Percentiles rank a stretch among this genome's conserved stretches.
phyloP scores from a whole-genome alignment of 345 rosid species.

The Ailanthus altissimus region DNA sequence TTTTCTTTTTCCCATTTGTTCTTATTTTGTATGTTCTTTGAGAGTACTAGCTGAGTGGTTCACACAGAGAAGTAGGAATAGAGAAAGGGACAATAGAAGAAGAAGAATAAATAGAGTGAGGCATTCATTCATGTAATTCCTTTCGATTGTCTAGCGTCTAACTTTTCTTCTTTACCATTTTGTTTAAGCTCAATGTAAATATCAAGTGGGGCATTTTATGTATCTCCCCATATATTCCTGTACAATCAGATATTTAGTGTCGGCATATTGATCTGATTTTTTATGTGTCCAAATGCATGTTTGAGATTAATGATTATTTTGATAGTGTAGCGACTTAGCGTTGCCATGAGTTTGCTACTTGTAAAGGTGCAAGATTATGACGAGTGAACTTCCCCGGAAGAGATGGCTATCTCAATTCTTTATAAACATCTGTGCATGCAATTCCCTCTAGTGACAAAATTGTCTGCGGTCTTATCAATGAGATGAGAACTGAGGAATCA shows the following conservation, averaged over 20 bases:
- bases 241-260: neutral
- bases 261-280: neutral
- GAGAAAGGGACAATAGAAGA: constrained; percentile 14
- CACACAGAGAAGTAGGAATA: constrained; percentile 34
- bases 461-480: too few relatives aligned
- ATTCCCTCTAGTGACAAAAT: too few relatives aligned
- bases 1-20: constrained; percentile 17
- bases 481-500: too few relatives aligned
- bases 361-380: too few relatives aligned
- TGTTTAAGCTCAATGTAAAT: constrained; percentile 32
- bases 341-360: too few relatives aligned
- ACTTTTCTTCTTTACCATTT: neutral
- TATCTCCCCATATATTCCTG: neutral
- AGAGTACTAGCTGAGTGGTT: constrained; percentile 30
- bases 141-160: constrained; percentile 3
- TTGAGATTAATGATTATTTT: too few relatives aligned
- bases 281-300: too few relatives aligned
- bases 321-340: too few relatives aligned
- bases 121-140: constrained; percentile 36
- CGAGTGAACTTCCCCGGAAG: too few relatives aligned
- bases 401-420: too few relatives aligned
- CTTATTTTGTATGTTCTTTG: constrained; percentile 28
- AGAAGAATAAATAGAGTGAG: constrained; percentile 21
- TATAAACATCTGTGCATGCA: too few relatives aligned
- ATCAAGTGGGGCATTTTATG: constrained; percentile 8